Conservation (phyloP, 2,329 filamentous ascomycete species). For the Ophiognomonia clavigignenti-juglandacearum region DNA sequence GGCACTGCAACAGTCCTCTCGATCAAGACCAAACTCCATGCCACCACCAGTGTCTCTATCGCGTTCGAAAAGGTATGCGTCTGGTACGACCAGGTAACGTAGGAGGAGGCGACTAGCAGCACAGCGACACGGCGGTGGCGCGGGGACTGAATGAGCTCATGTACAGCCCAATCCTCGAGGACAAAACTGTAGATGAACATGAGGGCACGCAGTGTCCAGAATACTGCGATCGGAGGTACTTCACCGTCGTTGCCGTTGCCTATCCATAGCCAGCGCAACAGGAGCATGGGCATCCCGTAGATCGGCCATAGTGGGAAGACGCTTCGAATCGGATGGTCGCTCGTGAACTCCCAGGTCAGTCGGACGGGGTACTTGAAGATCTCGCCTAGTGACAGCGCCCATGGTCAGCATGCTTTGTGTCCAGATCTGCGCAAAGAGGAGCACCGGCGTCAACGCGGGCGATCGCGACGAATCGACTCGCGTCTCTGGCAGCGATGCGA, state of each 20-base stretch:
- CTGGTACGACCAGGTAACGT: constrained; percentile 98
- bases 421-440: neutral
- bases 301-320: constrained; percentile 94
- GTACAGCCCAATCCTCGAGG: constrained; percentile 93
- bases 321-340: constrained; percentile 82
- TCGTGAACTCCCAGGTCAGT: constrained; percentile 94
- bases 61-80: constrained; percentile 98
- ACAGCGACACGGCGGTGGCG: constrained; percentile 69
- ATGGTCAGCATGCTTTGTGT: constrained; percentile 1
- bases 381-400: constrained; percentile 55
- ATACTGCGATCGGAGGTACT: constrained; percentile 79
- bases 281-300: constrained; percentile 89
- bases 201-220: constrained; percentile 79
- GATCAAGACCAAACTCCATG: constrained; percentile 91
- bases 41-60: constrained; percentile 85
- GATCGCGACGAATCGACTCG: neutral
- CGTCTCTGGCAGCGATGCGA: neutral
- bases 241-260: constrained; percentile 73
- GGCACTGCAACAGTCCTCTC: constrained; percentile 66
- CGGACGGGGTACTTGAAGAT: constrained; percentile 90
- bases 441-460: neutral
- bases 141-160: constrained; percentile 78
- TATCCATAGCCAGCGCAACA: constrained; percentile 88
- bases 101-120: constrained; percentile 86
- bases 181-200: constrained; percentile 98